Evolutionary conservation across 2,329 filamentous ascomycete species (phyloP), one percentile per base, ranked within the genome.

Genomic region (Diplodia corticola): DNA sequence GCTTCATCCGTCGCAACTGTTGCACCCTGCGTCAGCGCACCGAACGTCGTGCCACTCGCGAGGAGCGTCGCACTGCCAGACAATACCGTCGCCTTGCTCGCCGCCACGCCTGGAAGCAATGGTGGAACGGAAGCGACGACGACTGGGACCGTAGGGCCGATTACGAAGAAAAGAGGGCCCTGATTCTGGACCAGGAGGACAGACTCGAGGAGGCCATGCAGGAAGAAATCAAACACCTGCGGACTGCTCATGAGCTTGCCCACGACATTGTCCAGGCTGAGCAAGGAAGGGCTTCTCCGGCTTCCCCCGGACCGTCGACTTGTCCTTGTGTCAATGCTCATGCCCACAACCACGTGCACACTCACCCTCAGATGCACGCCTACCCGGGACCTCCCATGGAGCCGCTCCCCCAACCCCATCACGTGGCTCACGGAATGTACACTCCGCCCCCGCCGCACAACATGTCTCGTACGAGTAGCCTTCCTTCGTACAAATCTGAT

Each of bases 1-100:
- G 77, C 5, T 75, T 81, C 49, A 77, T 84, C 64, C 79, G 78
- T 26, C 76, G 80, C 66, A 81, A 81, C 68, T 85, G 80, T 68
- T 80, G 81, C 69, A 82, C 82, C 61, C 78, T 80, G 26, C 81
- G 83, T 35, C 57, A 49, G 26, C 65, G 65, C 80, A 79, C 33
- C 80, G 82, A 66, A 82, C 81, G 13, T 66, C 79, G 84, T 28
- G 80, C 83, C 9, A 83, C 85, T 17, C 77, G 80, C 15, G 85
- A 88, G 75, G 84, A 87, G 73, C 80, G 84, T 60, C 77, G 80
- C 33, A 83, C 81, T 30, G 82, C 78, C 12, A 78, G 81, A 13
- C 79, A 82, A 7, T 88, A 87, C 70, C 81, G 80, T 50, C 79
- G 81, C 35, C 84, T 85, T 33, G 85, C 85, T 22, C 80, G 83